Percentiles rank a stretch among this genome's conserved stretches.
phyloP scores from a whole-genome alignment of 106 monocot species.

The Chionographis japonica region DNA sequence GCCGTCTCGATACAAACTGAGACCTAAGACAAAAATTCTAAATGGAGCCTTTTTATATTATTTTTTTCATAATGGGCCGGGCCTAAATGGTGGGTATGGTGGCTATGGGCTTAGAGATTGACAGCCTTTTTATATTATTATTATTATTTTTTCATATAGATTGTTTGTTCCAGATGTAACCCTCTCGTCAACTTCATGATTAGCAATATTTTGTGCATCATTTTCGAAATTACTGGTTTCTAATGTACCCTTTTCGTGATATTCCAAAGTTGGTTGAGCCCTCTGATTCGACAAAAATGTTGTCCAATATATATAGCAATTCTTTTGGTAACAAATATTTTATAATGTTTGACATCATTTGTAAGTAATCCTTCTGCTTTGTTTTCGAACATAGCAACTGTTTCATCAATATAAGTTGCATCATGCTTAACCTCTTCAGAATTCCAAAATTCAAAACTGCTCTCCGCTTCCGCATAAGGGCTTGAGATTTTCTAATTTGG shows the following conservation, averaged over 20 bases:
- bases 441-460: constrained; percentile 12
- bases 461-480: constrained; percentile 24
- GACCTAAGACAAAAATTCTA: no score
- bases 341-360: background rate
- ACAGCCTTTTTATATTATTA: no score
- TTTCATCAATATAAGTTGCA: constrained; percentile 6
- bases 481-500: constrained; percentile 24
- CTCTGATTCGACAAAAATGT: constrained; percentile 4
- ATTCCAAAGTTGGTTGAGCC: background rate
- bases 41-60: no score
- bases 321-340: background rate
- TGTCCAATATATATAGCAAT: background rate
- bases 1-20: no score
- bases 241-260: background rate
- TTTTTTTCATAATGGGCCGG: no score
- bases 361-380: constrained; percentile 8
- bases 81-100: no score
- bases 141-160: no score
- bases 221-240: background rate
- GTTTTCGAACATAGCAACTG: constrained; percentile 7
- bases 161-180: background rate
- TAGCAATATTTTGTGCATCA: constrained; percentile 4
- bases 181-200: background rate
- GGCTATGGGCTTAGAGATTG: no score
- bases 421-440: constrained; percentile 13